These are phyloP conservation scores for Helianthus annuus DNA, from an alignment of 129 eudicot genomes.

Conservation along the genomic window DNA sequence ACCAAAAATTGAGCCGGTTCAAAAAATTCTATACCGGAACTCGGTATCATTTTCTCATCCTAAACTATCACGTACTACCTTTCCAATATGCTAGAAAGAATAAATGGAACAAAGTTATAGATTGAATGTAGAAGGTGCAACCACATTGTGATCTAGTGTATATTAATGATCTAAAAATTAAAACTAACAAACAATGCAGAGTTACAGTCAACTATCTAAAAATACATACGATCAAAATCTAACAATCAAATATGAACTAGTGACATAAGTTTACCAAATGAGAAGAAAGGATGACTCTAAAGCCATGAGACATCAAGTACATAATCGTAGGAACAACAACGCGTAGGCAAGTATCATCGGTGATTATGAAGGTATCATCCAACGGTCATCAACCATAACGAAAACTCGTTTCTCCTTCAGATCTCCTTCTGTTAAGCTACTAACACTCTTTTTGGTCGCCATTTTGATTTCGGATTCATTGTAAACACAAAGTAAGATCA, in stretches of 20 bases:
- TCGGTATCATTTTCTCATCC: too few relatives aligned
- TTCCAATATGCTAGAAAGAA: too few relatives aligned
- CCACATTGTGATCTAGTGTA: too few relatives aligned
- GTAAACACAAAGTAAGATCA: slow-evolving; percentile 13
- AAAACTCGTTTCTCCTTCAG: slow-evolving; percentile 67
- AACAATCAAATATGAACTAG: background rate
- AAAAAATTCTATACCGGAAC: too few relatives aligned
- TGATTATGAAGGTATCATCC: slow-evolving; percentile 57
- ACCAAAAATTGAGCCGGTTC: too few relatives aligned
- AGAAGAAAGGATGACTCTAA: slow-evolving; percentile 57
- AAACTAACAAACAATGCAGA: too few relatives aligned
- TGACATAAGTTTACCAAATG: slow-evolving; percentile 45
- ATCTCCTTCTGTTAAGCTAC: slow-evolving; percentile 62
- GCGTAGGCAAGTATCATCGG: slow-evolving; percentile 67
- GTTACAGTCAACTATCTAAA: too few relatives aligned
- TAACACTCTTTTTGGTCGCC: slow-evolving; percentile 84
- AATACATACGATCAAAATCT: background rate
- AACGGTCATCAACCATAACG: slow-evolving; percentile 63
- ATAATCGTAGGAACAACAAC: slow-evolving; percentile 72
- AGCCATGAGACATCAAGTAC: slow-evolving; percentile 56
- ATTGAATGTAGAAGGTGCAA: too few relatives aligned
- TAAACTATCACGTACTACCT: too few relatives aligned
- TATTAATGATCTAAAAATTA: too few relatives aligned
- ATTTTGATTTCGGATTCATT: slow-evolving; percentile 33
- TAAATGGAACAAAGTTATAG: too few relatives aligned